A percentile compares a stretch with the other conserved stretches of the same genome.
Evolutionary conservation across 345 rosid species (phyloP).

Genomic region (Heritiera fomes): DNA sequence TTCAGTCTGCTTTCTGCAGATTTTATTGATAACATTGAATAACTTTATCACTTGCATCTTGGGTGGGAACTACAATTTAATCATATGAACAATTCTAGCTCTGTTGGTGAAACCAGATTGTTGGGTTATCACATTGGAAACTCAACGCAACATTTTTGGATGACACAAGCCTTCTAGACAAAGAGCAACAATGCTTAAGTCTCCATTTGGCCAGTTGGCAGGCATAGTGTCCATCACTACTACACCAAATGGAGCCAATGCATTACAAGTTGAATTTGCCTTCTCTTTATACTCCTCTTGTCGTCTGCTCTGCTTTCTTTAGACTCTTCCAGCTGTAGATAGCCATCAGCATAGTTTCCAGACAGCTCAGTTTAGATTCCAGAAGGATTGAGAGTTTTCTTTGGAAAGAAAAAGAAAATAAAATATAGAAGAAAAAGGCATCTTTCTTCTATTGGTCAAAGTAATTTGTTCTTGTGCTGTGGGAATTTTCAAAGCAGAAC

Average conservation of each 20-base stretch:
- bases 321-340: not conserved
- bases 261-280: not conserved
- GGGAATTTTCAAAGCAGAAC: not conserved
- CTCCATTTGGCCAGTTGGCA: too few relatives aligned
- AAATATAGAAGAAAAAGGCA: not conserved
- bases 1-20: too few relatives aligned
- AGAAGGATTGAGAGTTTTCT: not conserved
- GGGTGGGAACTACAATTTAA: not conserved
- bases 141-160: too few relatives aligned
- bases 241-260: not conserved
- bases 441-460: not conserved
- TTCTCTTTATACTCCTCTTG: constrained; percentile 4
- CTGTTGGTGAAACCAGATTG: too few relatives aligned
- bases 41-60: too few relatives aligned
- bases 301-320: not conserved
- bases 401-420: not conserved
- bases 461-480: not conserved
- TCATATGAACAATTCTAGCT: not conserved
- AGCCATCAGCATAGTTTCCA: not conserved
- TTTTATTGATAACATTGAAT: too few relatives aligned
- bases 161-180: not conserved
- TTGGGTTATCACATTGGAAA: too few relatives aligned
- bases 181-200: too few relatives aligned
- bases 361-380: not conserved
- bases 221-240: too few relatives aligned